A percentile compares a stretch with the other conserved stretches of the same genome.
phyloP scores from a whole-genome alignment of 345 rosid species.

The Streptanthus diversifolius region DNA sequence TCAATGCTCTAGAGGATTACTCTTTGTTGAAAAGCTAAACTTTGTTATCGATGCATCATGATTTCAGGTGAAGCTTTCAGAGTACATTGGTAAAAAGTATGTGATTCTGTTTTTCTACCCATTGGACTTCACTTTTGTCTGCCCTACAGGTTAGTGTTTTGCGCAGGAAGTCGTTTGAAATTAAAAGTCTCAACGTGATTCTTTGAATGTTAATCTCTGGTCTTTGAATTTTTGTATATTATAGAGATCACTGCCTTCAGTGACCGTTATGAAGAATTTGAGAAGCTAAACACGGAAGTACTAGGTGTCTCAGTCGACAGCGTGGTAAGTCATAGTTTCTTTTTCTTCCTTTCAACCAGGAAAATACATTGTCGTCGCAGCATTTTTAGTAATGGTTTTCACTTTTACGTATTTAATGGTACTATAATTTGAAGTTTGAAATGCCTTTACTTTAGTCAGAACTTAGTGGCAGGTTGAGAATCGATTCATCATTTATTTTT shows the following conservation, averaged over 20 bases:
- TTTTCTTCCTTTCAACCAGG: neutral
- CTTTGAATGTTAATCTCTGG: neutral
- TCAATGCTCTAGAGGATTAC: neutral
- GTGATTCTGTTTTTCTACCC: constrained; percentile 94
- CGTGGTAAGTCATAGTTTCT: constrained; percentile 52
- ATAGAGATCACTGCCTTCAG: constrained; percentile 93
- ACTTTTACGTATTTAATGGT: neutral
- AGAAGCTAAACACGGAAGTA: constrained; percentile 75
- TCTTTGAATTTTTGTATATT: neutral
- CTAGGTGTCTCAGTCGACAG: constrained; percentile 83
- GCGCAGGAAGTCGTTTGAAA: neutral
- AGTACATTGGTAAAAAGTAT: constrained; percentile 86
- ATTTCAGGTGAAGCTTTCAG: constrained; percentile 80
- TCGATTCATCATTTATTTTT: neutral
- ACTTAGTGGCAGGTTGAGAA: neutral
- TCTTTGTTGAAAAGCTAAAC: neutral
- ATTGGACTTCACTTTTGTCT: constrained; percentile 93
- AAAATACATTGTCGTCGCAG: neutral
- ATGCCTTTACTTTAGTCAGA: neutral
- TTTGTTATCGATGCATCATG: neutral
- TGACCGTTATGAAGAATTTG: constrained; percentile 73
- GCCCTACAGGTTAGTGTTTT: constrained; percentile 82
- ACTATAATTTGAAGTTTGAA: neutral
- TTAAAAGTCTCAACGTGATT: neutral
- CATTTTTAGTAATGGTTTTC: neutral